phyloP scores from a whole-genome alignment of 345 rosid genomes.

The Bruguiera sexangula region DNA sequence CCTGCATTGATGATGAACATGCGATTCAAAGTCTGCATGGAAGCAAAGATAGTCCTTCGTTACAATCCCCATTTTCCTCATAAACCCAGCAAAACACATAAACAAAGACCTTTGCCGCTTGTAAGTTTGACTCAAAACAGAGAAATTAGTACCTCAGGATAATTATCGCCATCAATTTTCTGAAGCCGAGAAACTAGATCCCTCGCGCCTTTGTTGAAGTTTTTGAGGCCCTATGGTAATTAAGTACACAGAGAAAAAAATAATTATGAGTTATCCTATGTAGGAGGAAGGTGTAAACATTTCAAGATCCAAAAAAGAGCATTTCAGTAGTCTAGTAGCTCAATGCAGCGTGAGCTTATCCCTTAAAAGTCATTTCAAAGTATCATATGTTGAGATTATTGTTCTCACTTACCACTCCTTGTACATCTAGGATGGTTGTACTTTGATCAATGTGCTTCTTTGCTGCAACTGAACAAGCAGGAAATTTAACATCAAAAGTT shows the following conservation, averaged over 20 bases:
- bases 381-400: not conserved
- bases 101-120: not conserved
- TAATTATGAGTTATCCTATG: too few relatives aligned
- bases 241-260: not conserved
- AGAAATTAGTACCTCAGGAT: conserved; percentile 67
- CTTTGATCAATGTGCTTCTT: conserved; percentile 88
- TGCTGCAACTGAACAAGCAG: conserved; percentile 89
- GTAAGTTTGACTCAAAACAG: not conserved
- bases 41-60: conserved; percentile 3
- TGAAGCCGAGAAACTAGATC: conserved; percentile 81
- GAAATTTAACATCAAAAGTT: conserved; percentile 69
- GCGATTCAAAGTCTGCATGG: conserved; percentile 77
- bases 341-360: not conserved
- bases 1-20: conserved; percentile 99
- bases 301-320: not conserved
- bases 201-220: conserved; percentile 83
- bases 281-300: not conserved
- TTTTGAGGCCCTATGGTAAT: conserved; percentile 72
- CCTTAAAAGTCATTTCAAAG: not conserved
- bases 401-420: conserved; percentile 82
- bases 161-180: conserved; percentile 86
- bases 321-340: not conserved
- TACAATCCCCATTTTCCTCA: not conserved
- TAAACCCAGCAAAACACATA: conserved; percentile 1
- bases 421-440: conserved; percentile 94